phyloP scores from a whole-genome alignment of 495 filamentous ascomycete species.

The Xylaria sp. region DNA sequence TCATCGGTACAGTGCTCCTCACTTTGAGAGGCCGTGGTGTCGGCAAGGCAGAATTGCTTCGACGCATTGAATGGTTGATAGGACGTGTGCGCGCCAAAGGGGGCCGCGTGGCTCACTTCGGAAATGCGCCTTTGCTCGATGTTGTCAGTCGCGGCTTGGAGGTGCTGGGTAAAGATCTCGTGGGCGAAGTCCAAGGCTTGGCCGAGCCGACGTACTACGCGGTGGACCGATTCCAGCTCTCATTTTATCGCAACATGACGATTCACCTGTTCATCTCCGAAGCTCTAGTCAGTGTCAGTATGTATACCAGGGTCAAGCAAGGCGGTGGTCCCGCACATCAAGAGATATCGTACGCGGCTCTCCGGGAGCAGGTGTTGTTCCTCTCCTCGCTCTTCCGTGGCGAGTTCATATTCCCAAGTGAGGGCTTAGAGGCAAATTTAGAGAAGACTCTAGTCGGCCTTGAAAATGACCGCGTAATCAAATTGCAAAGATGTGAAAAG shows the following conservation, averaged over 20 bases:
- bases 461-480: conserved; percentile 81
- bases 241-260: conserved; percentile 98
- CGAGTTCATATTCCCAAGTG: conserved; percentile 95
- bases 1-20: conserved; percentile 92
- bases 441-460: conserved; percentile 77
- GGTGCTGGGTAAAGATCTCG: conserved; percentile 86
- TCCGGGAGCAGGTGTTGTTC: conserved; percentile 82
- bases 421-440: conserved; percentile 79
- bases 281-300: conserved; percentile 82
- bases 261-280: conserved; percentile 97
- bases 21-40: conserved; percentile 93
- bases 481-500: conserved; percentile 63
- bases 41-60: conserved; percentile 82
- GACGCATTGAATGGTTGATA: conserved; percentile 89
- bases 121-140: conserved; percentile 72
- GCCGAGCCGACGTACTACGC: conserved; percentile 91
- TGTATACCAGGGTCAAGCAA: conserved; percentile 89
- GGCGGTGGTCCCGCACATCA: conserved; percentile 84
- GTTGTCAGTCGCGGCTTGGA: conserved; percentile 92
- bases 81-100: conserved; percentile 84
- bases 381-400: conserved; percentile 91
- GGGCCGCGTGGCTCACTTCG: conserved; percentile 91
- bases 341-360: conserved; percentile 72
- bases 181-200: conserved; percentile 78
- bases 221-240: conserved; percentile 94